Conservation (phyloP, 1,284 basidiomycete genomes). For the Boletus subluridellus region DNA sequence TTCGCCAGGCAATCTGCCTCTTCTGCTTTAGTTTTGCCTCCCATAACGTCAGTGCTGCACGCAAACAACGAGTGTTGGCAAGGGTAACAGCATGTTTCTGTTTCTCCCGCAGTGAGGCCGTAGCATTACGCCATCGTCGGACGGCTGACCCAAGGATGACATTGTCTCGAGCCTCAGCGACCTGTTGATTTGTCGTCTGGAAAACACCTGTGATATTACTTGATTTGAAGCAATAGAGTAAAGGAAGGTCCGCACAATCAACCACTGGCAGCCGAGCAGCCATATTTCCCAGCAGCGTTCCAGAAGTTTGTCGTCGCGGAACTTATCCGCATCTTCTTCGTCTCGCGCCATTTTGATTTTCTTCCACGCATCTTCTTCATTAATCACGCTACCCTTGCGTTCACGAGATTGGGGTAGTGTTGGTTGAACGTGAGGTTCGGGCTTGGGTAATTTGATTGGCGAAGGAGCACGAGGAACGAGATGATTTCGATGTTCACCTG, state of each 20-base stretch:
- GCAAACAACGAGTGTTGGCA: slow-evolving; percentile 44
- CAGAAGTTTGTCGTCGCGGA: slow-evolving; percentile 56
- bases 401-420: slow-evolving; percentile 29
- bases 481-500: slow-evolving; percentile 16
- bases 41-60: slow-evolving; percentile 47
- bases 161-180: slow-evolving; percentile 55
- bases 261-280: slow-evolving; percentile 65
- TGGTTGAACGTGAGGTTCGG: slow-evolving; percentile 19
- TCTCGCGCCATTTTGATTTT: slow-evolving; percentile 66
- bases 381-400: slow-evolving; percentile 47
- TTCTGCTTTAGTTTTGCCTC: slow-evolving; percentile 47
- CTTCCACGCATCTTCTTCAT: slow-evolving; percentile 73
- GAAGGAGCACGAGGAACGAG: slow-evolving; percentile 24
- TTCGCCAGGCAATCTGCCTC: slow-evolving; percentile 56
- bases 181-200: slow-evolving; percentile 62
- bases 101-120: slow-evolving; percentile 37
- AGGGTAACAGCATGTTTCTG: slow-evolving; percentile 41
- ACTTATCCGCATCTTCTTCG: slow-evolving; percentile 67
- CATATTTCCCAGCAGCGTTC: slow-evolving; percentile 70
- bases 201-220: slow-evolving; percentile 13
- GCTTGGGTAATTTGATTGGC: slow-evolving; percentile 32
- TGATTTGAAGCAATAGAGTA: slow-evolving; percentile 13
- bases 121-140: slow-evolving; percentile 53
- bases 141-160: slow-evolving; percentile 55
- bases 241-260: slow-evolving; percentile 50